Evolutionary conservation across 176 grass and related monocot species (phyloP).

Genomic region (Eleusine coracana): DNA sequence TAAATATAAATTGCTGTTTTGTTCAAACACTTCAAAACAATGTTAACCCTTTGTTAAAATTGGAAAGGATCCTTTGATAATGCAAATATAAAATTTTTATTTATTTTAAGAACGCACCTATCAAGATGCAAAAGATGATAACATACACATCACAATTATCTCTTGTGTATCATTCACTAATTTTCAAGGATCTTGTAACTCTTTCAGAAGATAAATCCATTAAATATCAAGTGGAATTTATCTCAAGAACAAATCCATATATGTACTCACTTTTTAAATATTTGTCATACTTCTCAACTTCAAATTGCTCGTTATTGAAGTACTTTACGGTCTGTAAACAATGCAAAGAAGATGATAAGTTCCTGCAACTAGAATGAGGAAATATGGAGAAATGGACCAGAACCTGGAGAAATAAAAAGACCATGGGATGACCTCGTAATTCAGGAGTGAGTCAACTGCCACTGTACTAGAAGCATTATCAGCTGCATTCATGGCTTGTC

Average conservation of each 20-base stretch:
- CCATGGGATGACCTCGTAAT: slow-evolving; percentile 81
- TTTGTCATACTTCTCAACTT: slow-evolving; percentile 94
- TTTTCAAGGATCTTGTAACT: slow-evolving; percentile 20
- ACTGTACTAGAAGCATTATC: slow-evolving; percentile 97
- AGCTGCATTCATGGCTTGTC: slow-evolving; percentile 94
- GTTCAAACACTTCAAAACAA: slow-evolving; percentile 16
- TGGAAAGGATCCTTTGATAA: slow-evolving; percentile 5
- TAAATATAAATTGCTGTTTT: slow-evolving; percentile 16
- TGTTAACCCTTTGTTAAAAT: slow-evolving; percentile 3
- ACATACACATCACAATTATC: slow-evolving; percentile 6
- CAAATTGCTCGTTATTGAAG: slow-evolving; percentile 96
- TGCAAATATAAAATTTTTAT: background rate
- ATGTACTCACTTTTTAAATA: slow-evolving; percentile 87
- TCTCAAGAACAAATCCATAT: slow-evolving; percentile 32
- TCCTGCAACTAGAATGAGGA: slow-evolving; percentile 20
- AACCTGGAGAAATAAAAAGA: slow-evolving; percentile 21
- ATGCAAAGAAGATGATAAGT: slow-evolving; percentile 45
- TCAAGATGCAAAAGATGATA: slow-evolving; percentile 26
- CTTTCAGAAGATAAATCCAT: background rate
- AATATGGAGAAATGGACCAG: slow-evolving; percentile 32
- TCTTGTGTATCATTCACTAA: slow-evolving; percentile 12
- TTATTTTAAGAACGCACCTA: slow-evolving; percentile 11
- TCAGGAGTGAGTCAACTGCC: slow-evolving; percentile 90
- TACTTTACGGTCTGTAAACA: slow-evolving; percentile 89
- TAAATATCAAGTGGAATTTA: background rate